Evolutionary conservation across 148 eudicot species (phyloP).

Genomic region (Persicaria maculosa): DNA sequence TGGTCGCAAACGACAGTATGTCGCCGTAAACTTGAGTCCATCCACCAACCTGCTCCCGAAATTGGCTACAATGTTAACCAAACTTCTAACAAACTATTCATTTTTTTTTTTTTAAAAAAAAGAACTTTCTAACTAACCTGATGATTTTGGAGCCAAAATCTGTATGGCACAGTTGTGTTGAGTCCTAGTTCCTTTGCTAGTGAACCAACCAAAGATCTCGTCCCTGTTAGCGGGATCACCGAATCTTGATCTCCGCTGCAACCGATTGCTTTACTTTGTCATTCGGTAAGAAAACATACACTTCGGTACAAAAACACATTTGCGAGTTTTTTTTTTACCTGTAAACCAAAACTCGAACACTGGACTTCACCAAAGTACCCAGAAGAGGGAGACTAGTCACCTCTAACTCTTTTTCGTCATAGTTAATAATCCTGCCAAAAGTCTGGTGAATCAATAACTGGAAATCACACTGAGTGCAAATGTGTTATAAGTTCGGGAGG

Average conservation of each 20-base stretch:
- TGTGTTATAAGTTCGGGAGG: no score
- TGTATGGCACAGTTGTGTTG: constrained; percentile 49
- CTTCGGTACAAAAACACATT: neutral
- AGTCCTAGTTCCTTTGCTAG: constrained; percentile 47
- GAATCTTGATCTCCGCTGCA: constrained; percentile 65
- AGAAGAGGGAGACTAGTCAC: constrained; percentile 12
- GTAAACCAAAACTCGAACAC: constrained; percentile 8
- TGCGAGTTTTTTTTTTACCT: constrained; percentile 19
- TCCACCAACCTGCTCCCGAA: constrained; percentile 31
- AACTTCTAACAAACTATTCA: neutral
- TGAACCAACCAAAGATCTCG: constrained; percentile 33
- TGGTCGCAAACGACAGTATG: constrained; percentile 29
- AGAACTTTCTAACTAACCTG: constrained; percentile 33
- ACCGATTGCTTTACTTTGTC: neutral
- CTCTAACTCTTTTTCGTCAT: constrained; percentile 5
- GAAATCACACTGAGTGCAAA: no score
- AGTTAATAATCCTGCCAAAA: neutral
- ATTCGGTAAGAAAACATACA: neutral
- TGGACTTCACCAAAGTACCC: constrained; percentile 5
- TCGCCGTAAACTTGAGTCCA: constrained; percentile 29
- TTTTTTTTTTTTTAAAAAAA: neutral
- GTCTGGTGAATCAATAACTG: neutral
- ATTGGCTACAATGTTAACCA: constrained; percentile 15
- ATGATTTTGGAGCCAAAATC: constrained; percentile 45
- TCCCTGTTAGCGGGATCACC: constrained; percentile 45